A percentile compares a stretch with the other conserved stretches of the same genome.
phyloP scores from a whole-genome alignment of 108 stramenopile genomes.

The Cyclostephanos tholiformis region DNA sequence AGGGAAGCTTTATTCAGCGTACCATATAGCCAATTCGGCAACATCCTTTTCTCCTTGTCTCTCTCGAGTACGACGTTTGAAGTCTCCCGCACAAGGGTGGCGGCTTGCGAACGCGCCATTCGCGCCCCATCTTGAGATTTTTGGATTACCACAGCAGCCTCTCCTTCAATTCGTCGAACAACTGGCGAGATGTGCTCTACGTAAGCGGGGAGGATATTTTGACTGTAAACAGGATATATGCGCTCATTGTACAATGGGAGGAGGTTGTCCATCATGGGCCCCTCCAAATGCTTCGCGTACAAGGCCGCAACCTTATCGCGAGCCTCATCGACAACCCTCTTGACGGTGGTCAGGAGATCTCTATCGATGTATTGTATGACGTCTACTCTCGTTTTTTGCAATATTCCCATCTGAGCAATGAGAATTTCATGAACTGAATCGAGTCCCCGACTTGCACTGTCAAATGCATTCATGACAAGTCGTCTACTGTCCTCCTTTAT shows the following conservation, averaged over 20 bases:
- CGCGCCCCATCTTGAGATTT: conserved; percentile 27
- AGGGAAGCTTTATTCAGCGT: conserved; percentile 15
- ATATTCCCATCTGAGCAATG: conserved; percentile 14
- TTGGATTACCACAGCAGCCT: conserved; percentile 23
- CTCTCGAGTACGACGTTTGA: conserved; percentile 23
- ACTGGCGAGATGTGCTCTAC: conserved; percentile 31
- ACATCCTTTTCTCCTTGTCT: conserved; percentile 13
- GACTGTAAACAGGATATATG: conserved; percentile 42
- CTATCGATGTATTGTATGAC: conserved; percentile 19
- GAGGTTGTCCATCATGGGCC: conserved; percentile 20
- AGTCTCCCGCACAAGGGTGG: conserved; percentile 18
- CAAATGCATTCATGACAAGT: conserved; percentile 22
- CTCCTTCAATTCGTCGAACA: conserved; percentile 29
- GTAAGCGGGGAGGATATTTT: conserved; percentile 27
- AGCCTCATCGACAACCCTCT: conserved; percentile 14
- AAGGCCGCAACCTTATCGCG: conserved; percentile 18
- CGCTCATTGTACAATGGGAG: conserved; percentile 42
- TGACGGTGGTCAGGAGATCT: conserved; percentile 14
- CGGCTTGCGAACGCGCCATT: conserved; percentile 31
- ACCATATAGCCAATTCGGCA: conserved; percentile 28
- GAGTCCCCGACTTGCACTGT: conserved; percentile 21
- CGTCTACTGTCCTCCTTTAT: conserved; percentile 37
- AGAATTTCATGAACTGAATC: conserved; percentile 18
- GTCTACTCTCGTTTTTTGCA: conserved; percentile 14
- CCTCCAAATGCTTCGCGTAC: conserved; percentile 36